These are phyloP conservation scores for Camillea tinctor DNA, from an alignment of 2,329 filamentous ascomycete species.

Conservation along the genomic window DNA sequence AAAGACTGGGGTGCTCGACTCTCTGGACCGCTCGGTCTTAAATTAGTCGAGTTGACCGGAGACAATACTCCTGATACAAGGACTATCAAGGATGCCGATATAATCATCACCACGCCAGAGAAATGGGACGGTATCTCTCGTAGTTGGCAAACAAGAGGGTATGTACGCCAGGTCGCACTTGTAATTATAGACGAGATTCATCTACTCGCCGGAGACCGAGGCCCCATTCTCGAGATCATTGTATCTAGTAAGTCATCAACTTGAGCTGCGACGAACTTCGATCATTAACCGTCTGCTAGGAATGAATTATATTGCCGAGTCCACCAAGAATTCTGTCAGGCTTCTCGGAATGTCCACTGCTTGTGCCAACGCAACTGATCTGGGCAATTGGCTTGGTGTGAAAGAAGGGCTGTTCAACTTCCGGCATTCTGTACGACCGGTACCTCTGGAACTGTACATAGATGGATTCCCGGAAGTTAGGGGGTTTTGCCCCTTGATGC, in stretches of 20 bases:
- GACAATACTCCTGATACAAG: slow-evolving; percentile 97
- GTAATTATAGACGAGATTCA: slow-evolving; percentile 99
- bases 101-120: slow-evolving; percentile 98
- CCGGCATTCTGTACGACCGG: slow-evolving; percentile 91
- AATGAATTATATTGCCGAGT: slow-evolving; percentile 98
- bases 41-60: slow-evolving; percentile 91
- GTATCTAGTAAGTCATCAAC: slow-evolving; percentile 56
- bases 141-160: slow-evolving; percentile 97
- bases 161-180: slow-evolving; percentile 89
- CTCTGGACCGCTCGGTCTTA: slow-evolving; percentile 78
- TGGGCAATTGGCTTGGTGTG: slow-evolving; percentile 95
- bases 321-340: slow-evolving; percentile 84
- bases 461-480: slow-evolving; percentile 94
- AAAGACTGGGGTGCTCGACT: slow-evolving; percentile 89
- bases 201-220: slow-evolving; percentile 90
- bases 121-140: slow-evolving; percentile 99
- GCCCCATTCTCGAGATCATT: slow-evolving; percentile 97
- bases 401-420: slow-evolving; percentile 97
- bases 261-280: neutral
- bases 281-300: slow-evolving; percentile 45
- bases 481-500: slow-evolving; percentile 96
- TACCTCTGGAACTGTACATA: slow-evolving; percentile 94
- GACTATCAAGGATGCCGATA: slow-evolving; percentile 92
- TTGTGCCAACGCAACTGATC: slow-evolving; percentile 90
- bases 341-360: slow-evolving; percentile 99